Evolutionary conservation across 176 grass and related monocot genomes (phyloP).

Genomic region (Puya raimondii): DNA sequence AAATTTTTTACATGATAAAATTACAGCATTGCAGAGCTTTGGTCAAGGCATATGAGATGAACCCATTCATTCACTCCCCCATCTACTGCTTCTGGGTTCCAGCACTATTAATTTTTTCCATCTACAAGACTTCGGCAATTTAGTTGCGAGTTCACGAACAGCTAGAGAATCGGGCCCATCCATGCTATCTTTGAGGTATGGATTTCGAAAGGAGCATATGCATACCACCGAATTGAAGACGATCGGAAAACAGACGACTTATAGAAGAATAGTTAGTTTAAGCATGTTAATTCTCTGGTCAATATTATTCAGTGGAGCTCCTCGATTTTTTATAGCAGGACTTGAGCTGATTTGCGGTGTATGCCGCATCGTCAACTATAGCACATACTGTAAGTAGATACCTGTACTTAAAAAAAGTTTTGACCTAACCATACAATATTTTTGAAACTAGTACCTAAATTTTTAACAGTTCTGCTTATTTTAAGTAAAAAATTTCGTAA

Average conservation of each 20-base stretch:
- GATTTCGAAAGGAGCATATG: background rate
- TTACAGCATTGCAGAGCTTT: slow-evolving; percentile 79
- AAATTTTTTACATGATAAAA: background rate
- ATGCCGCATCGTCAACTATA: too few species aligned
- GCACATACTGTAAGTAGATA: too few species aligned
- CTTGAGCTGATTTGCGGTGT: too few species aligned
- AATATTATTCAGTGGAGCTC: too few species aligned
- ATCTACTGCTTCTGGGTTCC: slow-evolving; percentile 68
- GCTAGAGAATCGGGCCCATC: background rate
- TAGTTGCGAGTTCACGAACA: slow-evolving; percentile 11
- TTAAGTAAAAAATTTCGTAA: too few species aligned
- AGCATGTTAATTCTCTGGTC: background rate
- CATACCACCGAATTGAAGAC: background rate
- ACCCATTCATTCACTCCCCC: slow-evolving; percentile 65
- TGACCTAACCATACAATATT: too few species aligned
- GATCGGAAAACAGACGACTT: background rate
- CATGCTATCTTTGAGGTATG: background rate
- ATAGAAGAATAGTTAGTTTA: background rate
- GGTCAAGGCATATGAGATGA: slow-evolving; percentile 83
- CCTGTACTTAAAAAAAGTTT: too few species aligned
- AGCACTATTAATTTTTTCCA: slow-evolving; percentile 41
- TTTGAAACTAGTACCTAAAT: too few species aligned
- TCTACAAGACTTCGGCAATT: slow-evolving; percentile 62
- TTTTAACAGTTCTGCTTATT: too few species aligned
- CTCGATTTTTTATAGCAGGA: too few species aligned